Evolutionary conservation across 2,329 filamentous ascomycete genomes (phyloP), one percentile per base, ranked within the genome.

Genomic region (Phaeosphaeria sp.): DNA sequence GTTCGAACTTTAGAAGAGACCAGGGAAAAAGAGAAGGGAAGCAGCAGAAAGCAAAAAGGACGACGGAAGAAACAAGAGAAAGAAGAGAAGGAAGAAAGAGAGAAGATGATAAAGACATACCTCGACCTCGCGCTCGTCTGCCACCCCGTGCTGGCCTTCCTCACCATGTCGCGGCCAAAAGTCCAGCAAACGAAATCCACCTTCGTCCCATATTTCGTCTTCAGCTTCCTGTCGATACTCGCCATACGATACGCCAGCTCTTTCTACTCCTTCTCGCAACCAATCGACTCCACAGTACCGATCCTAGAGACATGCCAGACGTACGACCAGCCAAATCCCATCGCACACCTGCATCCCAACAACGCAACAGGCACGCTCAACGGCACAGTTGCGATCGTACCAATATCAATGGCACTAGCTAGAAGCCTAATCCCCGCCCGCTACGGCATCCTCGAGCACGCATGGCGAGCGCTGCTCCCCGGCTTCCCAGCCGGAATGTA

Each of bases 361-460:
- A 77, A 80, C 25, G 78, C 81, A 13, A 86, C 83, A 0, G 84
- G 84, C 2, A 82, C 82, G 0, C 70, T 86, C 22, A 87, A 87
- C 68, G 82, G 80, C 45, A 86, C 84, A 0, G 72, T 85, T 1
- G 75, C 79, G 20, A 77, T 86, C 39, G 69, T 87, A 2, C 84
- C 84, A 1, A 85, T 87, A 27, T 68, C 83, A 0, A 71, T 85
- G 24, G 60, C 69, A 3, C 69, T 78, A 1, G 84, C 84, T 7
- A 79, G 81, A 11, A 67, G 74, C 20, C 66, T 85, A 20, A 80
- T 87, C 20, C 84, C 84, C 0, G 39, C 77, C 0, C 71, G 82
- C 65, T 85, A 82, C 66, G 64, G 68, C 15, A 86, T 87, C 62
- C 72, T 85, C 49, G 82, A 82, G 57, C 65, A 73, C n/a, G 81